Evolutionary conservation across 169 alveolate genomes (phyloP), one percentile per base, ranked within the genome.

Genomic region (Plasmodium blacklocki): DNA sequence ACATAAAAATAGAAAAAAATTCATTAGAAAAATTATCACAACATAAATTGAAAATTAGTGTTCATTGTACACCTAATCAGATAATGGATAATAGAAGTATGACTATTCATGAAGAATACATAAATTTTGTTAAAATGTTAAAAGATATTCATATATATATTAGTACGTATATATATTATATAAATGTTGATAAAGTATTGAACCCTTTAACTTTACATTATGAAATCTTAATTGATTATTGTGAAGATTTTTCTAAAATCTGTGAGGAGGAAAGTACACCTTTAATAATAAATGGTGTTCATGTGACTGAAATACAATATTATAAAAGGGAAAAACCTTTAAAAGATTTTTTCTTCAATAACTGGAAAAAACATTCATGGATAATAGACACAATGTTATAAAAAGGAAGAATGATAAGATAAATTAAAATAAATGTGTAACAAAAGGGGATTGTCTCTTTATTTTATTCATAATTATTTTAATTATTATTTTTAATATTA

Each of bases 61-160:
- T 80, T 21, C 90, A 80, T 39, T 80, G 85, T 3, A 80, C 90
- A 8, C 90, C 83, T 45, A 67, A 50, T 29, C 90, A 80, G 11
- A 60, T 80, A 58, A 11, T 29, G 1, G 76, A 80, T 45, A 50
- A 58, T 19, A 52, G 9, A 29, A 60, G 60, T 45, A 43, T 56
- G 23, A 7, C 12, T 32, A 56, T 80, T 29, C 90, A 80, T 71
- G 58, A 60, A 14, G 83, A 70, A 68, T 47, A 67, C 23, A 4
- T 14, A n/a, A 58, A 80, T 59, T 80, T 80, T 80, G 43, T 80
- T 5, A 80, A 29, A 26, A 26, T 67, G 15, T 72, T 80, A 56
- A 59, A 45, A 56, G 14, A 67, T 5, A 60, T 15, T 52, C 21
- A 60, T 39, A 68, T 80, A 54, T 12, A 18, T 15, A 58, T 47